These are phyloP conservation scores for Cladosporium colombiae DNA, from an alignment of 2,329 filamentous ascomycete species.

Conservation along the genomic window DNA sequence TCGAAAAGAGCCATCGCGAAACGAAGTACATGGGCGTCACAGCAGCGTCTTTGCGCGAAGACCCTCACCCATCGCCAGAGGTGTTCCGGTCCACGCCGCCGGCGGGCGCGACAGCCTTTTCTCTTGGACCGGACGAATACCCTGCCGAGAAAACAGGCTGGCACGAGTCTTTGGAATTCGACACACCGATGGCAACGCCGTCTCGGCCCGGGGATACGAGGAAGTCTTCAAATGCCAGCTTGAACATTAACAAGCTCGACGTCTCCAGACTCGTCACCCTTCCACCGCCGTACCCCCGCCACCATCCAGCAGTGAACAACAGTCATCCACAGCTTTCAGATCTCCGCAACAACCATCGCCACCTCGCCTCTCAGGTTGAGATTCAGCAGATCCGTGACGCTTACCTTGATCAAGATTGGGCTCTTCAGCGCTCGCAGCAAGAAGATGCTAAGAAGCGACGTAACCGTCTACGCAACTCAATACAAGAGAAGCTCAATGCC, in stretches of 20 bases:
- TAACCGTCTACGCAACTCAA: constrained; percentile 44
- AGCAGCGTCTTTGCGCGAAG: constrained; percentile 69
- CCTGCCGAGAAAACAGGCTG: constrained; percentile 65
- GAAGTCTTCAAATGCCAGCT: constrained; percentile 28
- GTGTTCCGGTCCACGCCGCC: constrained; percentile 26
- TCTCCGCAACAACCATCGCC: constrained; percentile 72
- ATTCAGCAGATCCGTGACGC: constrained; percentile 58
- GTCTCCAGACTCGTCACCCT: constrained; percentile 90
- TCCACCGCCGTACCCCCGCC: constrained; percentile 89
- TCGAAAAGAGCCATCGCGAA: constrained; percentile 83
- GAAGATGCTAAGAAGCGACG: constrained; percentile 34
- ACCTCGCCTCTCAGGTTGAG: constrained; percentile 69
- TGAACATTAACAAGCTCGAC: constrained; percentile 57
- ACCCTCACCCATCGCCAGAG: constrained; percentile 42
- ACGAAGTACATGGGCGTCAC: constrained; percentile 96
- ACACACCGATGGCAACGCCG: constrained; percentile 38
- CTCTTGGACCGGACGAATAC: constrained; percentile 59
- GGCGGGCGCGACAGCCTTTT: constrained; percentile 42
- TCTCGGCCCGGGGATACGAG: constrained; percentile 23
- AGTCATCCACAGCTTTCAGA: constrained; percentile 85
- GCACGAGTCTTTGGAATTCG: constrained; percentile 48
- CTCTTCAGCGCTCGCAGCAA: constrained; percentile 49
- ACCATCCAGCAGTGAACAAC: constrained; percentile 95
- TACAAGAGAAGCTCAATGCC: constrained; percentile 75
- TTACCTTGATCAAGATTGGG: constrained; percentile 34